Base-by-base conservation (phyloP, 2,329 filamentous ascomycete species). In the Ophiognomonia clavigignenti-juglandacearum region DNA sequence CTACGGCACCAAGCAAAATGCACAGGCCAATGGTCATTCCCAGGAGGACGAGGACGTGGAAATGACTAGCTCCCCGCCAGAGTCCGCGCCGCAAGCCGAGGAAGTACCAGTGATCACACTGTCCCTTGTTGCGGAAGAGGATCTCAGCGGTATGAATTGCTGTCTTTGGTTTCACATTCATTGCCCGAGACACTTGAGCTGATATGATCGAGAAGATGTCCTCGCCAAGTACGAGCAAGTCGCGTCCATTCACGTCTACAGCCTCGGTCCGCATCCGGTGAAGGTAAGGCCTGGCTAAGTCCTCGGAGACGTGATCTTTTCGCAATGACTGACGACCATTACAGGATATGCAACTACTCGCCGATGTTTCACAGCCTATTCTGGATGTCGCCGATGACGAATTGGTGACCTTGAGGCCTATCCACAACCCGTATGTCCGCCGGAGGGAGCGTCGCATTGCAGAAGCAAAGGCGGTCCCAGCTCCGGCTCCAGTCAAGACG, bases 181-280 rank as follows among this genome's bases (percentile, higher is more conserved):
- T n/a, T n/a, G n/a, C n/a, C n/a, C n/a, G 23, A n/a, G 1, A 9
- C 35, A 22, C n/a, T n/a, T 9, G 47, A 53, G 39, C 44, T 52
- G 49, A 58, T 41, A 39, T 54, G 45, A 35, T 19, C 11, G n/a
- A 29, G 3, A 55, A 92, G 87, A 79, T 54, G 72, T 78, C 1
- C 80, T 89, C 48, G 70, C 73, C 13, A 74, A 79, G 14, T 95
- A 92, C 55, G 75, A 86, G 40, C 72, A 80, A n/a, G 80, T 96
- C 45, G 76, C 74, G 0, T 86, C 88, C 0, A 83, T 96, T 50
- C 89, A 96, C 57, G 70, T 97, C 36, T 97, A 97, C 69, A 96
- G 90, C 59, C 61, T 97, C 16, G 83, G 87, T 35, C 77, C 86
- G 1, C 77, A 81, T 31, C 77, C 82, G 1, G 71, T 90, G 14